A percentile compares a stretch with the other conserved stretches of the same genome.
phyloP scores from a whole-genome alignment of 768 basidiomycete species.

The Tephrocybe sp. region DNA sequence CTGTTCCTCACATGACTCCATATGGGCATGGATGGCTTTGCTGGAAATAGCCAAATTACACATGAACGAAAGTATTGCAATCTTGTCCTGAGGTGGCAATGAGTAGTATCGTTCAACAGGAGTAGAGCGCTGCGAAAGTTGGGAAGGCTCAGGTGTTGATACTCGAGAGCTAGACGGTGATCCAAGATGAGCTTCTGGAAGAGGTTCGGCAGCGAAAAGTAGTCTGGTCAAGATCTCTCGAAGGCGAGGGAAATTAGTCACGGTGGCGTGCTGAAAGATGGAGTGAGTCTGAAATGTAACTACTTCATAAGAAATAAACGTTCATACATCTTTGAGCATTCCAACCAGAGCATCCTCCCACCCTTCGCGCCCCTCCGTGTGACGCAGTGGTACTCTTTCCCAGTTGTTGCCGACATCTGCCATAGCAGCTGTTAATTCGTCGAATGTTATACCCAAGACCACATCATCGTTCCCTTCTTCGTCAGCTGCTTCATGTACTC shows the following conservation, averaged over 20 bases:
- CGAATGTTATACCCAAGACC: slow-evolving; percentile 54
- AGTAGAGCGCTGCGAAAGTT: slow-evolving; percentile 41
- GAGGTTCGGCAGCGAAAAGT: slow-evolving; percentile 63
- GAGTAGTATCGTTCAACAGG: slow-evolving; percentile 71
- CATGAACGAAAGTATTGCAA: slow-evolving; percentile 85
- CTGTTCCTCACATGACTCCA: slow-evolving; percentile 88
- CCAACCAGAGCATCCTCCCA: slow-evolving; percentile 94
- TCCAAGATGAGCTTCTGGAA: slow-evolving; percentile 38
- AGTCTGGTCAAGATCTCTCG: slow-evolving; percentile 69
- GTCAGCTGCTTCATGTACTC: slow-evolving; percentile 38
- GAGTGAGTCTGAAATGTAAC: not conserved
- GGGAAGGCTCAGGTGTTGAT: slow-evolving; percentile 41
- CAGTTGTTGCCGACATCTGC: slow-evolving; percentile 84
- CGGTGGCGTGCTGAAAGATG: slow-evolving; percentile 64
- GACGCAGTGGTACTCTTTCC: slow-evolving; percentile 74
- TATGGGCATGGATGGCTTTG: slow-evolving; percentile 81
- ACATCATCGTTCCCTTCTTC: slow-evolving; percentile 36
- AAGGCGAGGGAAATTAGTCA: slow-evolving; percentile 68
- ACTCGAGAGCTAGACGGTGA: slow-evolving; percentile 44
- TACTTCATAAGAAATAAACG: not conserved
- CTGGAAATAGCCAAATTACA: slow-evolving; percentile 88
- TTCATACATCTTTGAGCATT: slow-evolving; percentile 81
- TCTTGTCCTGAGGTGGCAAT: slow-evolving; percentile 74
- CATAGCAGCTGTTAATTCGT: slow-evolving; percentile 64
- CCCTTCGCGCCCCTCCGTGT: slow-evolving; percentile 71